Evolutionary conservation across 2,329 filamentous ascomycete genomes (phyloP).

Genomic region (Elsinoe necatrix): DNA sequence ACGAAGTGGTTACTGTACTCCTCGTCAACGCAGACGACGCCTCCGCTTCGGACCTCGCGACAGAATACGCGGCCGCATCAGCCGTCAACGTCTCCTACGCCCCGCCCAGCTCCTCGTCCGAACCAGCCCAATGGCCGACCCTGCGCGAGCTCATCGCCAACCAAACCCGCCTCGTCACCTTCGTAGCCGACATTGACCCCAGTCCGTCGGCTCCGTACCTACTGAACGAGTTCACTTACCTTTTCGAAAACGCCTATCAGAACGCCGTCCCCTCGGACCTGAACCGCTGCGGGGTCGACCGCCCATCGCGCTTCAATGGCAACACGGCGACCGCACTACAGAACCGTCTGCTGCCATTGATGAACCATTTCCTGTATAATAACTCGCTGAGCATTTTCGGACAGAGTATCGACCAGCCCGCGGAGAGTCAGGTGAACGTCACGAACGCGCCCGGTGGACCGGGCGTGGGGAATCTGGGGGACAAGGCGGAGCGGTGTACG

Average conservation of each 20-base stretch:
- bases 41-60: slow-evolving; percentile 46
- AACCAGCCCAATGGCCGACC: slow-evolving; percentile 55
- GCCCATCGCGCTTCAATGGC: slow-evolving; percentile 49
- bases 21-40: slow-evolving; percentile 62
- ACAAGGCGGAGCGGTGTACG: slow-evolving; percentile 44
- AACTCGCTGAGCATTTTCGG: slow-evolving; percentile 42
- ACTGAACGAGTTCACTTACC: slow-evolving; percentile 53
- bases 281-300: slow-evolving; percentile 57
- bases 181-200: slow-evolving; percentile 48
- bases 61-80: slow-evolving; percentile 49
- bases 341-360: slow-evolving; percentile 56
- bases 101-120: slow-evolving; percentile 39
- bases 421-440: slow-evolving; percentile 49
- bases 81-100: slow-evolving; percentile 55
- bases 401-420: slow-evolving; percentile 48
- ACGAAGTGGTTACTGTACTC: slow-evolving; percentile 68
- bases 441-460: slow-evolving; percentile 56
- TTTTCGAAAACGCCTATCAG: slow-evolving; percentile 68
- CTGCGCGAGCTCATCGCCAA: slow-evolving; percentile 59
- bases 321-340: slow-evolving; percentile 43
- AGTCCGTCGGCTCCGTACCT: slow-evolving; percentile 46
- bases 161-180: slow-evolving; percentile 58
- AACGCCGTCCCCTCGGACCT: slow-evolving; percentile 56
- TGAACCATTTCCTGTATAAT: slow-evolving; percentile 72
- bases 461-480: slow-evolving; percentile 45